Evolutionary conservation across 2,329 filamentous ascomycete species (phyloP).

Genomic region (Pseudogymnoascus sp.): DNA sequence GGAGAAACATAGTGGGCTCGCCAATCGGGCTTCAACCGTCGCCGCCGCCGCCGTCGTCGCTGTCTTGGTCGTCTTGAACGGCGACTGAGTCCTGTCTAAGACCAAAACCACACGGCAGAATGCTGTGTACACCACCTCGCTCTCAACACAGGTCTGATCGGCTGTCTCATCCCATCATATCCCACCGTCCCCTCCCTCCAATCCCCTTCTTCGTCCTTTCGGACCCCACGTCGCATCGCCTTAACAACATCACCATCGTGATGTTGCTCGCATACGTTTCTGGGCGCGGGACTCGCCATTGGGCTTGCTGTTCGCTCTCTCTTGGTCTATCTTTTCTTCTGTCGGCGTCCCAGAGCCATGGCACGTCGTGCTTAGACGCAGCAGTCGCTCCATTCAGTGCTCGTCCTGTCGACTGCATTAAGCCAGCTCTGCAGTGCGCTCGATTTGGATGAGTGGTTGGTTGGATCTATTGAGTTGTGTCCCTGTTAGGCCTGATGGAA

Average conservation of each 20-base stretch:
- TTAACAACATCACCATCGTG: background rate
- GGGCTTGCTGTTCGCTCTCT: background rate
- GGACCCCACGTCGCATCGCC: background rate
- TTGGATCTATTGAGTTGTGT: background rate
- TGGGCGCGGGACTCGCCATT: background rate
- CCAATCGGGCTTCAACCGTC: slow-evolving; percentile 2
- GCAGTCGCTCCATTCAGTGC: background rate
- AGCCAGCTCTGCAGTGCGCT: background rate
- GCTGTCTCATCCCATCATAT: background rate
- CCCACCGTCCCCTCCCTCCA: background rate
- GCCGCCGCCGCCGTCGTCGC: background rate
- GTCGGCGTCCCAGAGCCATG: background rate
- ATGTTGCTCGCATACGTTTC: background rate
- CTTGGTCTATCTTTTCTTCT: background rate
- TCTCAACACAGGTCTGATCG: background rate
- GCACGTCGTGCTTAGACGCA: background rate
- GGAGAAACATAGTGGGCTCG: background rate
- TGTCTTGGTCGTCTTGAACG: background rate
- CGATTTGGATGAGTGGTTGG: background rate
- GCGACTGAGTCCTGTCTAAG: background rate
- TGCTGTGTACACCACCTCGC: background rate
- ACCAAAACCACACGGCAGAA: background rate
- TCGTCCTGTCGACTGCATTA: background rate
- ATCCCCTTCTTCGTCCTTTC: background rate
- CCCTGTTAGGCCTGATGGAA: background rate